Conservation (phyloP, 495 filamentous ascomycete species). For the Hypoxylon crocopeplum region DNA sequence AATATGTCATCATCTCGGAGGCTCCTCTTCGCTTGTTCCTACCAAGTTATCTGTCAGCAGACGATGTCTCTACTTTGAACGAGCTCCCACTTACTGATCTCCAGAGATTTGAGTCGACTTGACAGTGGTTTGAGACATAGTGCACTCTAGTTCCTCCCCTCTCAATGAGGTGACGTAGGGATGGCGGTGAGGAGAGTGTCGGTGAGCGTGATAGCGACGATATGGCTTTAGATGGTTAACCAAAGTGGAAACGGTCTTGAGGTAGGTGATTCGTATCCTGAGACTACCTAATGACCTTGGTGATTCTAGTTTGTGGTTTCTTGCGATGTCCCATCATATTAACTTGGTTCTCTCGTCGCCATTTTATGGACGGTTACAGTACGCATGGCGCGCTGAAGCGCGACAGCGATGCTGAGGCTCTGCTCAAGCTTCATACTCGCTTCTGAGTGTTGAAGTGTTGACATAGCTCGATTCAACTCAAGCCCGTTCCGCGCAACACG, state of each 20-base stretch:
- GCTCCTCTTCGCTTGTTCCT: slow-evolving; percentile 1
- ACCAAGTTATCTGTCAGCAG: not conserved
- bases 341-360: not conserved
- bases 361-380: slow-evolving; percentile 15
- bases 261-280: not conserved
- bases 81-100: slow-evolving; percentile 21
- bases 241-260: not conserved
- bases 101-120: slow-evolving; percentile 10
- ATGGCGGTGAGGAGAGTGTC: not conserved
- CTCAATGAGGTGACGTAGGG: not conserved
- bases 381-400: slow-evolving; percentile 17
- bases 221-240: not conserved
- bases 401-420: slow-evolving; percentile 9
- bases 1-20: slow-evolving; percentile 28
- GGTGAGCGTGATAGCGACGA: not conserved
- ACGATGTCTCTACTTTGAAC: not conserved
- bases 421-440: slow-evolving; percentile 21
- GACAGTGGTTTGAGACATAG: slow-evolving; percentile 22
- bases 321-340: not conserved
- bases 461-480: not conserved
- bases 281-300: not conserved
- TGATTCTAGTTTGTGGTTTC: slow-evolving; percentile 6
- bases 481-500: not conserved
- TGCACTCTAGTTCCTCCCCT: not conserved
- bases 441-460: not conserved